Base-by-base conservation (phyloP, 441 rosid species). In the Sinapis alba region DNA sequence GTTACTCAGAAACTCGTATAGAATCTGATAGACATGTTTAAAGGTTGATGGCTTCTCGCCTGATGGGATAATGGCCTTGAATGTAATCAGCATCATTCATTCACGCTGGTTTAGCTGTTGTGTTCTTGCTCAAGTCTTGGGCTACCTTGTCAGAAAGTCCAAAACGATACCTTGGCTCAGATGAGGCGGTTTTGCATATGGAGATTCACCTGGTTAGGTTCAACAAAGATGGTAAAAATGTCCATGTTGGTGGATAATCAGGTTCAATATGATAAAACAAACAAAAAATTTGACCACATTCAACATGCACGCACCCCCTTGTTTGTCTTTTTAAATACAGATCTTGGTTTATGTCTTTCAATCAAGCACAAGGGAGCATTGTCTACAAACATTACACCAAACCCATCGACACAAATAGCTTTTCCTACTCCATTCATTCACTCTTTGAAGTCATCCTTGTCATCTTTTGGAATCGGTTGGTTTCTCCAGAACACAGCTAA, bases 401-500 rank as follows among this genome's bases (percentile, higher is more conserved):
- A 18, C 59, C 69, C 62, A 73, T 23, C 15, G 50, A 38, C 43
- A 41, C 47, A 13, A 13, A 41, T 13, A 41, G n/a, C 16, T 12
- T 41, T 43, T 36, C 43, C 43, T 36, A 3, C 4, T 2, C 50
- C 38, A 60, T 28, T 86, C 73, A 91, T 11, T 56, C 60, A 54
- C 86, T 92, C 96, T 84, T 86, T 86, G 80, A 93, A 95, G 82
- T 95, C 99, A 68, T 93, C 98, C 65, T 90, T 95, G 84, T 93
- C 99, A 78, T 89, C 88, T 18, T 65, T 82, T 0, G 90, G 83
- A 64, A 92, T 84, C 0, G 95, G 93, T 51, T 58, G 76, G 89
- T 90, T 95, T 86, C 99, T 89, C 99, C 99, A 95, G 65, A 64
- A 86, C 51, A 92, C 97, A 0, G 99, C 99, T 56, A 92, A 86